Conservation (phyloP, 2,329 filamentous ascomycete genomes). For the Orbilia javanica region DNA sequence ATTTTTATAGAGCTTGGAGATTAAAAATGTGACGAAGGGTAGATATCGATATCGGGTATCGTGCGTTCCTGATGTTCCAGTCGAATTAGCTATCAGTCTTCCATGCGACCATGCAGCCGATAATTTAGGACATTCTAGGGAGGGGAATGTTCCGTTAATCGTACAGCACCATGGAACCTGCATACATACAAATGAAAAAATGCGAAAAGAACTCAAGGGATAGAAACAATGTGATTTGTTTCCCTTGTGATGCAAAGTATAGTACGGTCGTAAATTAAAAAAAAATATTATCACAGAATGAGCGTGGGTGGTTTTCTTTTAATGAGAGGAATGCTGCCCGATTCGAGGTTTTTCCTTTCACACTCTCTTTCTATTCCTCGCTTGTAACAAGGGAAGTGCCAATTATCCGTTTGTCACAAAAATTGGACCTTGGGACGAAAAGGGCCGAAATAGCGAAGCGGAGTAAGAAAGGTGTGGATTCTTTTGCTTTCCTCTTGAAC, state of each 20-base stretch:
- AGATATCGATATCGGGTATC: slow-evolving; percentile 40
- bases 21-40: slow-evolving; percentile 22
- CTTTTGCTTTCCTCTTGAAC: neutral
- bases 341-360: neutral
- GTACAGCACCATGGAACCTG: slow-evolving; percentile 35
- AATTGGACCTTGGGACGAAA: slow-evolving; percentile 11
- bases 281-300: slow-evolving; percentile 23
- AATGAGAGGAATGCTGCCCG: slow-evolving; percentile 20
- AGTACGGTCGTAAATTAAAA: slow-evolving; percentile 24
- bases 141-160: neutral
- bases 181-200: slow-evolving; percentile 20
- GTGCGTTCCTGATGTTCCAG: slow-evolving; percentile 42
- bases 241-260: neutral
- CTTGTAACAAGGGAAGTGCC: slow-evolving; percentile 21
- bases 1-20: slow-evolving; percentile 16
- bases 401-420: slow-evolving; percentile 48
- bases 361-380: neutral
- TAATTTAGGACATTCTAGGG: neutral
- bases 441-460: slow-evolving; percentile 33
- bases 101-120: no score
- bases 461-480: slow-evolving; percentile 15
- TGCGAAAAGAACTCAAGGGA: neutral
- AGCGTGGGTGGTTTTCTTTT: slow-evolving; percentile 16
- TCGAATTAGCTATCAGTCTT: slow-evolving; percentile 19
- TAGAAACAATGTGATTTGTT: neutral